Base-by-base conservation (phyloP, 1,284 basidiomycete species). In the Malassezia dermatis region DNA sequence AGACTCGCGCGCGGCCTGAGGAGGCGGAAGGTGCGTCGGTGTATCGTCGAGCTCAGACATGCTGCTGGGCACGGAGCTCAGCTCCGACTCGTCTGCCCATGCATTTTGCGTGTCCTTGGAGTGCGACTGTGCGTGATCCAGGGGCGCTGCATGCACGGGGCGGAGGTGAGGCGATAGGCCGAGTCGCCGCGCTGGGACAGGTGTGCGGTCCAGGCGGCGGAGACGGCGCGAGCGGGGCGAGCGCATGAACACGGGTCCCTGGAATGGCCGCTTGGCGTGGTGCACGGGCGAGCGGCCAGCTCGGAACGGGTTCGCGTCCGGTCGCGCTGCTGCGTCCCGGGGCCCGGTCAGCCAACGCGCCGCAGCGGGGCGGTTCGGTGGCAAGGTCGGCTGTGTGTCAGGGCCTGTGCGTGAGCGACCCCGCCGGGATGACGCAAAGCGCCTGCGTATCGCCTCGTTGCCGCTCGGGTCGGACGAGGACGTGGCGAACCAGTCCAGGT, bases 221-320 rank as follows among this genome's bases (percentile, higher is more conserved):
- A 57, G 35, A 8, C 55, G 55, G 13, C 30, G 49, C 8, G 55
- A 57, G 17, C 34, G n/a, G 7, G 55, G 55, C 23, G 55, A 57
- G 19, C 55, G 48, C 24, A 24, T 17, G 27, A 53, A 53, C 21
- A 40, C 31, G 10, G 45, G 35, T 5, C 12, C 43, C 7, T 28
- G 43, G 2, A 17, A 12, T 26, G 43, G 43, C n/a, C 17, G 21
- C 43, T 31, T 21, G 26, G 26, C 28, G n/a, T 4, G 15, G 28
- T 21, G 43, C 5, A 31, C 8, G 12, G 43, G 28, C n/a, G 26
- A 45, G 13, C 12, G 41, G 15, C 4, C 12, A 13, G 4, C 7
- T 11, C 41, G 24, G 24, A 28, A 43, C 13, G 41, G 41, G 41
- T 26, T 27, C 4, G 24, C 23, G 15, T 15, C 41, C 13, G 41